phyloP scores from a whole-genome alignment of 768 basidiomycete genomes.

The Tricholoma sp. region DNA sequence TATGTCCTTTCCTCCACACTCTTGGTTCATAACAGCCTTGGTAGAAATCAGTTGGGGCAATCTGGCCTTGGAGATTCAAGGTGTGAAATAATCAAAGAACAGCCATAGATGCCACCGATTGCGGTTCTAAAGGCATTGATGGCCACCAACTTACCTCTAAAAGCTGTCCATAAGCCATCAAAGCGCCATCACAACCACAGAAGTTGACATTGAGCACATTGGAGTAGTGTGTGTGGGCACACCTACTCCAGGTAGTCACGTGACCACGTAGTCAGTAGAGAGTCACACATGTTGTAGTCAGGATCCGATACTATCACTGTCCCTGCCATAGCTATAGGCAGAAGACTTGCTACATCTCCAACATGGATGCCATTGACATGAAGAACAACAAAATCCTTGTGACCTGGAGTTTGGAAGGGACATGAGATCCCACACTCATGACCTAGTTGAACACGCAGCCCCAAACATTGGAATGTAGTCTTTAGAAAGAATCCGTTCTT shows the following conservation, averaged over 20 bases:
- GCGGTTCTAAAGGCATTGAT: slow-evolving; percentile 13
- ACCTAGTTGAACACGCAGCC: slow-evolving; percentile 15
- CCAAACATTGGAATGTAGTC: background rate
- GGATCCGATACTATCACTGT: too few species aligned
- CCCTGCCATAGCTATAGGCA: too few species aligned
- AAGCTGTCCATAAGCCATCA: slow-evolving; percentile 7
- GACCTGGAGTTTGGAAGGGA: background rate
- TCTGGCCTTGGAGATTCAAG: slow-evolving; percentile 12
- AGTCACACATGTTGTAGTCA: too few species aligned
- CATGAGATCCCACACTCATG: slow-evolving; percentile 12
- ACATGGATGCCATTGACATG: slow-evolving; percentile 17
- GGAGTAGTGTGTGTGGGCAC: too few species aligned
- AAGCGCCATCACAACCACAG: slow-evolving; percentile 10
- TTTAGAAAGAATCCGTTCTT: slow-evolving; percentile 11
- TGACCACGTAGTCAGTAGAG: too few species aligned
- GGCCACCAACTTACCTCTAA: slow-evolving; percentile 18
- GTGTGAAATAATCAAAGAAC: slow-evolving; percentile 17
- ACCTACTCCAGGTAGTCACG: too few species aligned
- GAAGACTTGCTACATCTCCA: too few species aligned
- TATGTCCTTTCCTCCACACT: too few species aligned
- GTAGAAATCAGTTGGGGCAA: slow-evolving; percentile 17
- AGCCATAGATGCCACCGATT: slow-evolving; percentile 15
- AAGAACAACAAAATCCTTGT: slow-evolving; percentile 16
- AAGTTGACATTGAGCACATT: too few species aligned
- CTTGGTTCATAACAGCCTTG: too few species aligned